Base-by-base conservation (phyloP, 108 stramenopile species). In the Cyclotella distinguenda region DNA sequence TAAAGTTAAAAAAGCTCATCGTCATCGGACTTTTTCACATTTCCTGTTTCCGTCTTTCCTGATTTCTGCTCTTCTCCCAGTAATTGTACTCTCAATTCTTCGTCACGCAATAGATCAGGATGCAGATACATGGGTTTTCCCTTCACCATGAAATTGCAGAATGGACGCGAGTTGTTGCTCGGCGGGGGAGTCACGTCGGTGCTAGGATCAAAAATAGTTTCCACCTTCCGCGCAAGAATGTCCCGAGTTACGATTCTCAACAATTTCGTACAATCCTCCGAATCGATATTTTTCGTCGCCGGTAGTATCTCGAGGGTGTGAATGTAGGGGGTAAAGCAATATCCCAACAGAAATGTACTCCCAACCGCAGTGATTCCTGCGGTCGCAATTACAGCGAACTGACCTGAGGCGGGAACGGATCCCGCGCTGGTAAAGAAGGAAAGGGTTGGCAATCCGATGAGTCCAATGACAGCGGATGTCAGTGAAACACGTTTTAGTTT, bases 291-390 rank as follows among this genome's bases (percentile, higher is more conserved):
- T n/a, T 10, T 44, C 25, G 9, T 36, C 30, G 12, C 49, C 13
- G 11, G 62, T 16, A 89, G 33, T 40, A 66, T 42, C 38, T 89
- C 84, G 26, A 93, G 45, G 1, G 52, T 77, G 43, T 87, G 83
- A 15, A 91, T 84, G 62, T 95, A 95, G 10, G 93, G 88, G 0
- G 79, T 74, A 66, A 91, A 90, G 22, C 90, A 89, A 74, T 86
- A 95, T 22, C 87, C 87, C n/a, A 95, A 50, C 2, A 87, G 65
- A 0, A 66, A 50, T 0, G 93, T 95, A 22, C 78, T 78, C 9
- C 88, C 93, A 7, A 77, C 70, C 1, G 93, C 88, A 33, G 84
- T 78, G 0, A 79, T 10, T 12, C 88, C 50, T 7, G 89, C 86
- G 1, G 87, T 87, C 19, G 82, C 79, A 30, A 85, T 77, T 25